Base-by-base conservation (phyloP, 23 red algal genomes). In the Cyanidiococcus yangmingshanensis region DNA sequence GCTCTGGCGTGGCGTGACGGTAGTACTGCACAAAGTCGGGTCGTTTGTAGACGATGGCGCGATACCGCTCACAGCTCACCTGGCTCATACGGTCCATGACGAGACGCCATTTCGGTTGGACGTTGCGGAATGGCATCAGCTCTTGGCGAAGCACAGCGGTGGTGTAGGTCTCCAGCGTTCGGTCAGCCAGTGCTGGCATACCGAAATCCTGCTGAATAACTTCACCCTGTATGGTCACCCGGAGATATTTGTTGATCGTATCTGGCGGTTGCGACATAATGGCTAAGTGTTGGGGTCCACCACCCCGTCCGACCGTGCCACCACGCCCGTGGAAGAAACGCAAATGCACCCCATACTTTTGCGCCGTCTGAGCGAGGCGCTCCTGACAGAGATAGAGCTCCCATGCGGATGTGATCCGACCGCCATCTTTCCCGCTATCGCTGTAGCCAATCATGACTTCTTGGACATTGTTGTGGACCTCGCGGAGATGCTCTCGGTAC, bases 151-250 rank as follows among this genome's bases (percentile, higher is more conserved):
- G 74, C 33, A 98, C 89, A 3, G 88, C 94, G 37, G 94, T 86
- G 21, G 89, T 87, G 83, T 91, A 98, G 57, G 84, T 85, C 79
- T 98, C 94, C 3, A 98, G 79, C 31, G 94, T 91, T 32, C 81
- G 75, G 71, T 45, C 39, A 1, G 88, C 88, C 2, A 98, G 84
- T 0, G 78, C 88, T 3, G 94, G 88, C 37, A 98, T 58, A 1
- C 88, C 94, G 84, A 98, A 98, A 80, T 98, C 87, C 77, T 98
- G 94, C 75, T 98, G 85, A 75, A 92, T 91, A 0, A 98, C 94
- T 57, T 98, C 94, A 17, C 94, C 94, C 78, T 98, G 94, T 37
- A 98, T 91, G 24, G 94, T 98, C 36, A 91, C 94, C 79, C 94
- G 87, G 37, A 98, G 41, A 74, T 98, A 98, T 58, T 87, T 79